Conservation (phyloP, 1,284 basidiomycete genomes). For the Heterobasidion parviporum region DNA sequence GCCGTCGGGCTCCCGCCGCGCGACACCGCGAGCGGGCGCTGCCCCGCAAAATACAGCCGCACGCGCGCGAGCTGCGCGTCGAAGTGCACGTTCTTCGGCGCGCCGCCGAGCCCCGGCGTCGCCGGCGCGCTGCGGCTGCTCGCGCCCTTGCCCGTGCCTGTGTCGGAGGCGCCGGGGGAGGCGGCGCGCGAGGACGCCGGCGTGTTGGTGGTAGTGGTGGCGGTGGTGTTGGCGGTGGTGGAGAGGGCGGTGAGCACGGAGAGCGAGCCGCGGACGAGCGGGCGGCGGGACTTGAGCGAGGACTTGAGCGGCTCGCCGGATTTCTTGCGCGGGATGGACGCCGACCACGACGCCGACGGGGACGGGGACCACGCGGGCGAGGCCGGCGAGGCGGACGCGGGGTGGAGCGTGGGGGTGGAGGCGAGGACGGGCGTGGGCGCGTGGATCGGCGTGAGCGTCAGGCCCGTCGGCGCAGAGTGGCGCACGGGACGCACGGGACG, state of each 20-base stretch:
- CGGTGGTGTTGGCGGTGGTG: constrained; percentile 20
- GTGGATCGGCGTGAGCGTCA: constrained; percentile 12
- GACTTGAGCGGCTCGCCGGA: constrained; percentile 90
- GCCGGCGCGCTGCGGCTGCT: constrained; percentile 39
- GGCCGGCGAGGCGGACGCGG: constrained; percentile 3
- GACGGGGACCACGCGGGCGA: not conserved
- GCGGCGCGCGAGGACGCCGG: not conserved
- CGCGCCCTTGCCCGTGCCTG: not conserved
- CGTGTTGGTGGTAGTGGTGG: not conserved
- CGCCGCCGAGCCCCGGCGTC: constrained; percentile 40
- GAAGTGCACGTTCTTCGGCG: constrained; percentile 82
- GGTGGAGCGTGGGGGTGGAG: not conserved
- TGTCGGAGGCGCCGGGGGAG: not conserved
- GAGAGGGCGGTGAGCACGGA: constrained; percentile 38
- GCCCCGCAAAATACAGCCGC: constrained; percentile 88
- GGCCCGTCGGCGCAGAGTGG: constrained; percentile 7
- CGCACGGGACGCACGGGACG: constrained; percentile 3
- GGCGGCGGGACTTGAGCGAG: constrained; percentile 69
- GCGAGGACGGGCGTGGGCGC: not conserved
- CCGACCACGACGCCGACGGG: not conserved
- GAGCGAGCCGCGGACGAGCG: constrained; percentile 29
- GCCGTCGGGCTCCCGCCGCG: constrained; percentile 73
- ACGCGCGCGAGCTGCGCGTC: constrained; percentile 87
- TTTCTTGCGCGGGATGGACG: constrained; percentile 69
- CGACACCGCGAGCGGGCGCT: constrained; percentile 89